These are phyloP conservation scores for Spergularia bocconei DNA, from an alignment of 148 eudicot species.

Conservation along the genomic window DNA sequence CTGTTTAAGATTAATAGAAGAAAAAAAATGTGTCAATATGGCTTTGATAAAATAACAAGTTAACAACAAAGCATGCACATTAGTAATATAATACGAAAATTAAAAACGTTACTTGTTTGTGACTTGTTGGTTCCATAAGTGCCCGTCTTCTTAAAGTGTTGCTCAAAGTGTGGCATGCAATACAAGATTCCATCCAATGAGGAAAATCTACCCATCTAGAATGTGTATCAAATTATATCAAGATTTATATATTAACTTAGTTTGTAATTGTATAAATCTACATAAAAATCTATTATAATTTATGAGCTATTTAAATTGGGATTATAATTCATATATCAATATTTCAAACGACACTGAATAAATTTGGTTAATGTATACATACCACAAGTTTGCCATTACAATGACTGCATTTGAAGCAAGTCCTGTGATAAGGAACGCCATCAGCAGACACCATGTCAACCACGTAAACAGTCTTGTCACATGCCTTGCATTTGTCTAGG, in stretches of 20 bases:
- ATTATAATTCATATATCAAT: not conserved
- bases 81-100: not conserved
- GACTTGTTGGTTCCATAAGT: constrained; percentile 31
- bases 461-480: constrained; percentile 79
- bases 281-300: not conserved
- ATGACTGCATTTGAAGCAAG: constrained; percentile 75
- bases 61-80: too few relatives aligned
- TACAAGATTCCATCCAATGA: constrained; percentile 55
- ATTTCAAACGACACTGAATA: too few relatives aligned
- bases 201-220: constrained; percentile 56
- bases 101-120: constrained; percentile 35
- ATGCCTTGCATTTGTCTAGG: constrained; percentile 71
- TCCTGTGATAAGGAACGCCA: constrained; percentile 68
- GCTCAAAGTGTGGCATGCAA: constrained; percentile 92
- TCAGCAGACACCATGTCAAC: constrained; percentile 71
- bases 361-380: not conserved
- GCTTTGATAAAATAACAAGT: too few relatives aligned
- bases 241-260: not conserved
- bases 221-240: not conserved
- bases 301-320: not conserved
- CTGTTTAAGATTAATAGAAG: constrained; percentile 10
- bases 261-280: not conserved
- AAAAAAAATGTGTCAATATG: not conserved
- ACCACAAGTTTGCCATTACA: constrained; percentile 74
- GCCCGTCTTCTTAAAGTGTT: constrained; percentile 56